Conservation (phyloP, 495 filamentous ascomycete genomes). For the Penicillium chermesinum region DNA sequence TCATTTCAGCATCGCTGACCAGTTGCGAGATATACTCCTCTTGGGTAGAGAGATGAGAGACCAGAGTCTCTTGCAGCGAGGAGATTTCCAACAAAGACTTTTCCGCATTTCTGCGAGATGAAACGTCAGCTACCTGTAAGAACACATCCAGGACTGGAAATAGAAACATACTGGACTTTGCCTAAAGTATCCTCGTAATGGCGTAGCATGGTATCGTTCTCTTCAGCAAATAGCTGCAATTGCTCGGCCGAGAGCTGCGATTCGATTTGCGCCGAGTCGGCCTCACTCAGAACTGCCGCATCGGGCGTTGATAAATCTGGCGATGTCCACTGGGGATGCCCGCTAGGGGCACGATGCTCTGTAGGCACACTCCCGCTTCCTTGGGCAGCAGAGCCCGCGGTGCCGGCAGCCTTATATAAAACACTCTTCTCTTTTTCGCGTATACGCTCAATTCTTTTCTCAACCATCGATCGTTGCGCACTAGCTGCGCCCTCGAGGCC, state of each 20-base stretch:
- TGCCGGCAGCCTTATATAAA: constrained; percentile 55
- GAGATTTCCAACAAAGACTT: constrained; percentile 88
- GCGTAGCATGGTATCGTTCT: constrained; percentile 87
- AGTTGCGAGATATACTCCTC: constrained; percentile 82
- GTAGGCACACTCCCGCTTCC: not conserved
- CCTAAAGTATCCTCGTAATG: constrained; percentile 88
- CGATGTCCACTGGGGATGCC: constrained; percentile 1
- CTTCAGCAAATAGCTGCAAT: constrained; percentile 84
- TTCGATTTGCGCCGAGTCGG: constrained; percentile 47
- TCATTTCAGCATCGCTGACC: constrained; percentile 75
- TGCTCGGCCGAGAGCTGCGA: constrained; percentile 72
- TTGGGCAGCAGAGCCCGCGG: not conserved
- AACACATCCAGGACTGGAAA: too few species aligned
- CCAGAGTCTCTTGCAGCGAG: constrained; percentile 83
- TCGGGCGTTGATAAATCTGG: constrained; percentile 9
- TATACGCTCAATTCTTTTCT: constrained; percentile 74
- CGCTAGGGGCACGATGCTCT: constrained; percentile 1
- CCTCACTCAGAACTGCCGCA: constrained; percentile 30
- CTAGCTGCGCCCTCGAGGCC: constrained; percentile 68
- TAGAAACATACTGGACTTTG: constrained; percentile 73
- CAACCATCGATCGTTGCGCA: constrained; percentile 86
- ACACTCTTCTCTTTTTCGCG: constrained; percentile 86
- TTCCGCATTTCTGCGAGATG: constrained; percentile 66
- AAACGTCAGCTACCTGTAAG: not conserved
- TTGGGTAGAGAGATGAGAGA: constrained; percentile 76